Base-by-base conservation (phyloP, 2,329 filamentous ascomycete genomes). In the Arthrobotrys entomopaga region DNA sequence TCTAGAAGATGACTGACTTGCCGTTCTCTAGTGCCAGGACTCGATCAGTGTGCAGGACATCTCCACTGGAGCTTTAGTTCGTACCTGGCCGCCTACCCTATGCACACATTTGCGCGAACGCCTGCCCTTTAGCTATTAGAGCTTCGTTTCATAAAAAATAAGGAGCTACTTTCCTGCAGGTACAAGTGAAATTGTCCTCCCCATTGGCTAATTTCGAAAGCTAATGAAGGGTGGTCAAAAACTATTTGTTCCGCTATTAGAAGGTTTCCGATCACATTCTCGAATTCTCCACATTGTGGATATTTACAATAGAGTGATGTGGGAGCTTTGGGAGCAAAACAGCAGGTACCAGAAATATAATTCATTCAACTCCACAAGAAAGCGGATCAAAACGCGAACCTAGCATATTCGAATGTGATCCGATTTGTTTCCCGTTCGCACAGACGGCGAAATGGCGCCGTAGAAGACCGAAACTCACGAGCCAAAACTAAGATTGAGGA, bases 71-170 rank as follows among this genome's bases (percentile, higher is more conserved):
- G 29, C 29, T 34, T 10, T 5, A 34, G 29, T 34, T 34, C 10
- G 3, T 34, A 34, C 29, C 29, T 34, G 6, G 5, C 10, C 5
- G 10, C 29, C 10, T 5, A 34, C 2, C 5, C 6, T 10, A 34
- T 24, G 46, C 5, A 20, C 26, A 52, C 54, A 46, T 38, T 43
- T 46, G 54, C 52, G 22, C 29, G 29, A 60, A 57, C 50, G 50
- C 48, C 57, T 56, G 58, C 42, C 57, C 57, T 16, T 63, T 63
- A 13, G n/a, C 20, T 52, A n/a, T 52, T 65, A 58, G 53, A 64
- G 46, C 49, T 65, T 72, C 24, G 67, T 72, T 72, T 72, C 67
- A 72, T 40, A 61, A 60, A n/a, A 65, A 61, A 42, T 56, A 48
- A 54, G 54, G 29, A 48, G 54, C 29, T 34, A 22, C 16, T 7